phyloP scores from a whole-genome alignment of 257 asterid genomes.

The Solanum virginianum region DNA sequence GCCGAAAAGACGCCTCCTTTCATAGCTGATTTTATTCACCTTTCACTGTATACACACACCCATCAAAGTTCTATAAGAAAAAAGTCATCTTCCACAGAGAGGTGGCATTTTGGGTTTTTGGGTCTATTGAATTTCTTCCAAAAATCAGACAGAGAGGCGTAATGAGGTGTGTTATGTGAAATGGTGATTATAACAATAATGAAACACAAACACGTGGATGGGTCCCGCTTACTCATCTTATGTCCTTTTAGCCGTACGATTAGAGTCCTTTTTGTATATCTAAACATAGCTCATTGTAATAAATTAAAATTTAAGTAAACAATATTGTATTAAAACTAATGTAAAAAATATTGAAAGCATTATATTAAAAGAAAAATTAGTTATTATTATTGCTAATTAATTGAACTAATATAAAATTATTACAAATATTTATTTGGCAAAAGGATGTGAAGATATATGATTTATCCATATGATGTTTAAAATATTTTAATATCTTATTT shows the following conservation, averaged over 20 bases:
- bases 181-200: neutral
- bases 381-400: too few species aligned
- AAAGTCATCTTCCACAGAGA: neutral
- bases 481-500: too few species aligned
- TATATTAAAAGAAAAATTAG: neutral
- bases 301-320: too few species aligned
- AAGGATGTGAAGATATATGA: neutral
- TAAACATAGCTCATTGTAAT: too few species aligned
- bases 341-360: too few species aligned
- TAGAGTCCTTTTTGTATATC: too few species aligned
- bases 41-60: neutral
- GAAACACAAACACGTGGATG: neutral
- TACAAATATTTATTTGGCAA: too few species aligned
- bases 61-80: neutral
- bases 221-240: neutral
- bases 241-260: neutral
- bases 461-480: too few species aligned
- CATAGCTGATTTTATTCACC: constrained; percentile 34
- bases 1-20: constrained; percentile 86
- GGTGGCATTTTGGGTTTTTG: neutral
- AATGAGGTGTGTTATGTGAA: neutral
- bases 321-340: too few species aligned
- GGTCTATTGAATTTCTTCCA: neutral
- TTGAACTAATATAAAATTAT: too few species aligned
- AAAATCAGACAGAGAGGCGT: neutral